These are phyloP conservation scores for Cryptosporidium sp. DNA, from an alignment of 169 alveolate species.

Conservation along the genomic window DNA sequence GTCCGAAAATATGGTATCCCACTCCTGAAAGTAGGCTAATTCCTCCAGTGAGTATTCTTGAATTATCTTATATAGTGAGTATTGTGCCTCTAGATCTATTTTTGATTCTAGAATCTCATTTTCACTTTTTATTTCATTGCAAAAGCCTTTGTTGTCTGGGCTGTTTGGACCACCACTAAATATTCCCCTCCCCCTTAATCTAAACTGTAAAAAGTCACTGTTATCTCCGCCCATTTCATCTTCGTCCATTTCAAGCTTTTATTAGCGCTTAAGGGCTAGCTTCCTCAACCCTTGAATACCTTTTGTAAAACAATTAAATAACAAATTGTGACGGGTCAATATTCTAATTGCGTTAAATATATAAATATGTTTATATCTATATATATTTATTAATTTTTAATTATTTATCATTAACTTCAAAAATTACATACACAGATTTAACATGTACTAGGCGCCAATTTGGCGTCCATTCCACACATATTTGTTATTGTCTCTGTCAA, in stretches of 20 bases:
- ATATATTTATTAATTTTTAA: background rate
- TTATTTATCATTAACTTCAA: background rate
- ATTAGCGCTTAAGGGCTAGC: background rate
- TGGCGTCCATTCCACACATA: conserved; percentile 76
- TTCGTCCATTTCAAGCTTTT: conserved; percentile 45
- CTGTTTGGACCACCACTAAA: conserved; percentile 69
- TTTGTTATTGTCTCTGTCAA: conserved; percentile 68
- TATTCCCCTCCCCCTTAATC: conserved; percentile 62
- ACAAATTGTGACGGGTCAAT: background rate
- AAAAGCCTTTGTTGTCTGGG: conserved; percentile 20
- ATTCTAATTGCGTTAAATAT: conserved; percentile 5
- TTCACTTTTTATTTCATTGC: background rate
- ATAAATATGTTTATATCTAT: background rate
- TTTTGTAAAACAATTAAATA: background rate
- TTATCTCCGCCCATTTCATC: conserved; percentile 12
- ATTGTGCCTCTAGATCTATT: conserved; percentile 29
- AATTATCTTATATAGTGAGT: conserved; percentile 12
- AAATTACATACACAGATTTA: conserved; percentile 38
- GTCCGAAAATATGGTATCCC: conserved; percentile 52
- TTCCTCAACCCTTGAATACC: background rate
- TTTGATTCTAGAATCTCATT: background rate
- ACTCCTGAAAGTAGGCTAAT: conserved; percentile 50
- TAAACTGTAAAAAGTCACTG: conserved; percentile 43
- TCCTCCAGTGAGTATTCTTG: conserved; percentile 9
- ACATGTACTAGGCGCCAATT: conserved; percentile 68